Evolutionary conservation across 192 early-diverging fungal genomes (phyloP), one percentile per base, ranked within the genome.

Genomic region (Coemansia sp.): DNA sequence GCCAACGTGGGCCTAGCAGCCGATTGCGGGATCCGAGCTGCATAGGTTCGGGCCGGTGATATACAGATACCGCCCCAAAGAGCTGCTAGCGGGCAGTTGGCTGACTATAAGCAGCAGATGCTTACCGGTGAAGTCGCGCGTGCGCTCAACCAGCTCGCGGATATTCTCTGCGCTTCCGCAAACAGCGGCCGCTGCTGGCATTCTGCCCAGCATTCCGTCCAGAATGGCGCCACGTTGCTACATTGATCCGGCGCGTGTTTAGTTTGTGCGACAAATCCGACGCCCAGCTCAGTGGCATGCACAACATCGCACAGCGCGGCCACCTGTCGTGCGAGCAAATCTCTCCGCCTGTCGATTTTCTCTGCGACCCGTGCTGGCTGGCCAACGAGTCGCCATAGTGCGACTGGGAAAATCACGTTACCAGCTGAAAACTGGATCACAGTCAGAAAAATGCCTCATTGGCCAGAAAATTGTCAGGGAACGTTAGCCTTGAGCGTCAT

Each of bases 201-300:
- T 86, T 54, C 78, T 80, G 8, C 22, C 29, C 59, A 79, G 56
- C 23, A 82, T 75, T 2, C 84, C 86, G 12, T 48, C 47, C n/a
- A 89, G 46, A 34, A 89, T 85, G 20, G 60, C 63, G 27, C 23
- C 45, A 28, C 87, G 82, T 62, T 83, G 70, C 83, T 76, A 75
- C 48, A 50, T 4, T 2, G 15, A 14, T 8, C 4, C 39, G n/a
- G 8, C 19, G 39, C 15, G 15, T n/a, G 12, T 35, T 35, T 35
- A 35, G 34, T 15, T 46, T 46, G 44, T 46, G 26, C 11, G 44
- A 46, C 44, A 46, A 22, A 17, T 22, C 11, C 21, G 8, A 3
- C 44, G 2, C 7, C 9, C 26, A 7, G 12, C 15, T 35, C 5
- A n/a, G 34, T n/a, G 34, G n/a, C n/a, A n/a, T n/a, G n/a, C n/a